phyloP scores from a whole-genome alignment of 2,329 filamentous ascomycete species.

The Epichloe brachyelytri region DNA sequence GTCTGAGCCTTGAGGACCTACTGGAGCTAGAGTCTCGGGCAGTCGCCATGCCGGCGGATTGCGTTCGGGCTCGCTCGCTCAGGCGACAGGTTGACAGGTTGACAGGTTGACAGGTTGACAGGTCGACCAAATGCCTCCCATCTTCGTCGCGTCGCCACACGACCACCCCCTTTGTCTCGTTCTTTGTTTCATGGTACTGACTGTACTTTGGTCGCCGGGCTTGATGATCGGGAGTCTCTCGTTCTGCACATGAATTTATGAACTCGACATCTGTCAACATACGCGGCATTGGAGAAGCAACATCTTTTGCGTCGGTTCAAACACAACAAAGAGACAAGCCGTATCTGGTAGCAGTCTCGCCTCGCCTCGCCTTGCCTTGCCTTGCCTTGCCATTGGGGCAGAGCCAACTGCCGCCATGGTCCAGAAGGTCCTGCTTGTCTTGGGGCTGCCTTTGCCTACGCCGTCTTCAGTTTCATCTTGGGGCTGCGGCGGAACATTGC shows the following conservation, averaged over 20 bases:
- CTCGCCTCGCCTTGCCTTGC: background rate
- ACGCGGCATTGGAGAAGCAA: background rate
- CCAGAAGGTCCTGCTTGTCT: conserved; percentile 22
- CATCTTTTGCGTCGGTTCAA: too few species aligned
- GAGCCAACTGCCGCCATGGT: conserved; percentile 8
- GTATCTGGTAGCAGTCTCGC: background rate
- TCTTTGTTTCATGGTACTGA: background rate
- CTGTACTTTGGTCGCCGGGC: background rate
- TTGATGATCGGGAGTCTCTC: background rate
- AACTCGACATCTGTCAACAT: background rate
- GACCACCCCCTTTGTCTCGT: background rate
- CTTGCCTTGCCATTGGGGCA: background rate
- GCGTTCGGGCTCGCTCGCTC: background rate
- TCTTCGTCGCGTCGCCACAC: too few species aligned
- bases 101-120: background rate
- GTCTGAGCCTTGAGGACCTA: too few species aligned
- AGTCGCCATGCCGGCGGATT: background rate
- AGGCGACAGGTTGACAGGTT: background rate
- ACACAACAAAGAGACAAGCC: background rate
- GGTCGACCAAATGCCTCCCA: too few species aligned
- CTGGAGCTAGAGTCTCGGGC: background rate
- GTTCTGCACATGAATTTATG: background rate
- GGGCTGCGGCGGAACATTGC: conserved; percentile 33
- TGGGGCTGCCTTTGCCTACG: conserved; percentile 22
- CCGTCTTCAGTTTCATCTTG: conserved; percentile 17